Conservation (phyloP, 1,284 basidiomycete species). For the Cutaneotrichosporon cavernicola region DNA sequence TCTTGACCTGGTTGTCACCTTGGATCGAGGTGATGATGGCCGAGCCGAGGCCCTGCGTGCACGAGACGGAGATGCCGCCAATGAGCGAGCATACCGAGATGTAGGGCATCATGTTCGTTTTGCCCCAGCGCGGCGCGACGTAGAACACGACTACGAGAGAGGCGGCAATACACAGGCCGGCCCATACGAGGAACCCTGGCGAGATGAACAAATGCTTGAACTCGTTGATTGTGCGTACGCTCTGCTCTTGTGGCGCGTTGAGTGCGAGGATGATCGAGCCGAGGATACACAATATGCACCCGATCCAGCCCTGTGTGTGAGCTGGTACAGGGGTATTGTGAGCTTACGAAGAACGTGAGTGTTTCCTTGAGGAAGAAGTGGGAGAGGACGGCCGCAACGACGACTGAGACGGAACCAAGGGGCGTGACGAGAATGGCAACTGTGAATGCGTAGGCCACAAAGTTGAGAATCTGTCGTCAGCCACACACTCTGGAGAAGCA, state of each 20-base stretch:
- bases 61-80: conserved; percentile 92
- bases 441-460: conserved; percentile 52
- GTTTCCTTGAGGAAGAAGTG: conserved; percentile 91
- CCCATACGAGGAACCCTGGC: conserved; percentile 82
- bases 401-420: conserved; percentile 91
- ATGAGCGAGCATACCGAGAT: conserved; percentile 93
- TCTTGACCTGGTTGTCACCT: conserved; percentile 53
- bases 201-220: conserved; percentile 83
- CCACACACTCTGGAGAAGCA: neutral
- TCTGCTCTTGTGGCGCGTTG: conserved; percentile 76
- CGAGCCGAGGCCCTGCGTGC: conserved; percentile 88
- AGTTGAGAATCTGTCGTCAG: conserved; percentile 48
- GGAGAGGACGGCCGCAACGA: conserved; percentile 89
- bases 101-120: conserved; percentile 93
- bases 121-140: conserved; percentile 67
- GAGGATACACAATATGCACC: conserved; percentile 81
- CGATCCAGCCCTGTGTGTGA: conserved; percentile 71
- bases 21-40: conserved; percentile 80
- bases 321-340: neutral
- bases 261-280: conserved; percentile 64
- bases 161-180: conserved; percentile 36
- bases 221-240: conserved; percentile 72
- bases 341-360: conserved; percentile 57
- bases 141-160: conserved; percentile 44
- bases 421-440: conserved; percentile 58